Percentiles rank a stretch among this genome's conserved stretches.
These are phyloP conservation scores for Tuber melanosporum DNA, from an alignment of 495 filamentous ascomycete species.

Conservation along the genomic window DNA sequence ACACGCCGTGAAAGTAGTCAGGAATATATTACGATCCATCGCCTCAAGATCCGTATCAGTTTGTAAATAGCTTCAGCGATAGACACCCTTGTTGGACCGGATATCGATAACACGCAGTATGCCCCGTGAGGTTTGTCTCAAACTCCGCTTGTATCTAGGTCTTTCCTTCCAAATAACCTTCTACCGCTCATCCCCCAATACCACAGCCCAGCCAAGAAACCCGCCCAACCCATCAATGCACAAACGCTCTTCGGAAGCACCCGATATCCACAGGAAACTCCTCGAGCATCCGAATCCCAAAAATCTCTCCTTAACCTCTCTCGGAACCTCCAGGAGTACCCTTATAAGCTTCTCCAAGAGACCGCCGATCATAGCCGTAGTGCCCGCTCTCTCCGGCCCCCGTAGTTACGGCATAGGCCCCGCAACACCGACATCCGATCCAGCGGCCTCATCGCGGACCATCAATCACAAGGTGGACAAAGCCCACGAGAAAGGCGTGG, in stretches of 20 bases:
- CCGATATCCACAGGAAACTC: neutral
- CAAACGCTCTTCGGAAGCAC: neutral
- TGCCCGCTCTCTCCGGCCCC: neutral
- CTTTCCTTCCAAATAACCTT: neutral
- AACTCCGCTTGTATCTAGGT: neutral
- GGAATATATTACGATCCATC: neutral
- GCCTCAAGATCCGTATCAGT: neutral
- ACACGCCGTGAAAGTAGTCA: neutral
- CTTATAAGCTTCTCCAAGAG: neutral
- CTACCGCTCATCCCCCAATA: neutral
- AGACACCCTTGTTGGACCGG: neutral
- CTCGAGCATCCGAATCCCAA: neutral
- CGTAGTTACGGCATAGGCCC: neutral
- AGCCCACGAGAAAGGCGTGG: neutral
- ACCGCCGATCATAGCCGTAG: neutral
- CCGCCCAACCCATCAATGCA: neutral
- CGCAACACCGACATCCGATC: neutral
- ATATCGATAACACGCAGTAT: neutral
- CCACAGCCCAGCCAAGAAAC: neutral
- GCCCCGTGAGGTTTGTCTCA: neutral
- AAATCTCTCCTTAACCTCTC: neutral
- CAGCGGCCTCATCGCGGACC: neutral
- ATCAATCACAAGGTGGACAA: too few species aligned
- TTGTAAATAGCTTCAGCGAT: neutral
- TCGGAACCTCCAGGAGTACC: neutral